Percentiles rank a stretch among this genome's conserved stretches.
phyloP scores from a whole-genome alignment of 2,329 filamentous ascomycete genomes.

The Colletotrichum salicis region DNA sequence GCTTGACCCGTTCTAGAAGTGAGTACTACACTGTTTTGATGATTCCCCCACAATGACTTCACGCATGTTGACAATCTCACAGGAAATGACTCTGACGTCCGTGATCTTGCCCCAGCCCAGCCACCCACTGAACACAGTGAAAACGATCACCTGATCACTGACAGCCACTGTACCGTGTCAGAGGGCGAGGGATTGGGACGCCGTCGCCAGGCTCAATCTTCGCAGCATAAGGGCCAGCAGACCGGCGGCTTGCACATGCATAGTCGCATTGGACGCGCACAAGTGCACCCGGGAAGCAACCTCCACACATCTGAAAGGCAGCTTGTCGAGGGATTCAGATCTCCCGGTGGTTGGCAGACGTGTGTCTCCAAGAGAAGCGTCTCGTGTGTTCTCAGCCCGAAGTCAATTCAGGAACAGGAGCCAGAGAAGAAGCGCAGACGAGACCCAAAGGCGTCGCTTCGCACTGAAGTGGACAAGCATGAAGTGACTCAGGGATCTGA shows the following conservation, averaged over 20 bases:
- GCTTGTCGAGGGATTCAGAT: not conserved
- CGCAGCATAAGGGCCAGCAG: not conserved
- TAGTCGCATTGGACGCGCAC: conserved; percentile 2
- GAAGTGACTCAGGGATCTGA: not conserved
- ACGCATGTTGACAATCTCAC: not conserved
- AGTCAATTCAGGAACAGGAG: not conserved
- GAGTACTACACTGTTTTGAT: not conserved
- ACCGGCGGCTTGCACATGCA: not conserved
- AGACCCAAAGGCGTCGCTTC: not conserved
- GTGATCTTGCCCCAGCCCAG: not conserved
- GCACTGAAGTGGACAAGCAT: not conserved
- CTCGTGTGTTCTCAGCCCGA: not conserved
- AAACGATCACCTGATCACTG: not conserved
- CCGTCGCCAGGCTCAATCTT: not conserved
- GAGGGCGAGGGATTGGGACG: not conserved
- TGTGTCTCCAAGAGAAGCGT: not conserved
- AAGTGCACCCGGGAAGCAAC: not conserved
- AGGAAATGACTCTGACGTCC: not conserved
- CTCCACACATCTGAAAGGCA: not conserved
- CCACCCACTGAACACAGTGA: not conserved
- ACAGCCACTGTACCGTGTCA: not conserved
- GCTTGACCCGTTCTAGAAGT: not conserved
- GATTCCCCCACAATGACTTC: not conserved
- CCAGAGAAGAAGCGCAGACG: conserved; percentile 13
- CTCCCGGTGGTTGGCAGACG: not conserved